Percentiles rank a stretch among this genome's conserved stretches.
Conservation (phyloP, 306 rosid species). For the cucumber (Cucumis sativus) region DNA sequence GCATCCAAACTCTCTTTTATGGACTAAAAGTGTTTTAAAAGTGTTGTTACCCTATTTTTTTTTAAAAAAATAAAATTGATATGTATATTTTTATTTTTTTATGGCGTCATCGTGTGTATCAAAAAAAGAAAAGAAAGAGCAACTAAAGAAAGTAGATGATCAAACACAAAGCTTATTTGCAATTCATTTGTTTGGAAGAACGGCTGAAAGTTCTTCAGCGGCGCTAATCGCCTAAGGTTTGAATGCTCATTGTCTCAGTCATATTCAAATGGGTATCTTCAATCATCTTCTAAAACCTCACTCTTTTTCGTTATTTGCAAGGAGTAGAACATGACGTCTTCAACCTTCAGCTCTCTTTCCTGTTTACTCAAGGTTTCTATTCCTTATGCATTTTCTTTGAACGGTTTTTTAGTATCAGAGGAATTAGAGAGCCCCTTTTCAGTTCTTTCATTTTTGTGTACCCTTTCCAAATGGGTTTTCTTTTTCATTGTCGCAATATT, state of each 20-base stretch:
- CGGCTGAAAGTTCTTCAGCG: too few relatives aligned
- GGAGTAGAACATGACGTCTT: not conserved
- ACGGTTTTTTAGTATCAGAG: not conserved
- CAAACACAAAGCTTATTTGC: too few relatives aligned
- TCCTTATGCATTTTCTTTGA: not conserved
- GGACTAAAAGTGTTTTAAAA: too few relatives aligned
- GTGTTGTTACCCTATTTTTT: too few relatives aligned
- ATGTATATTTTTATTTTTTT: too few relatives aligned
- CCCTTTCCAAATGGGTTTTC: not conserved
- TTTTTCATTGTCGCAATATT: not conserved
- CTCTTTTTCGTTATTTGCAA: not conserved
- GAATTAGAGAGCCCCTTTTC: not conserved
- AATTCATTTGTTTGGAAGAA: too few relatives aligned
- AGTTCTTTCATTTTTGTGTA: not conserved
- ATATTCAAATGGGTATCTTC: not conserved
- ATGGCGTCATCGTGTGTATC: too few relatives aligned
- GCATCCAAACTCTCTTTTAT: too few relatives aligned
- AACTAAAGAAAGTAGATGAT: too few relatives aligned
- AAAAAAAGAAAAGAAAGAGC: too few relatives aligned
- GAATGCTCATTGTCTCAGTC: not conserved
- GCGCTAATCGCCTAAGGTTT: too few relatives aligned
- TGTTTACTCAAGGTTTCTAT: conserved; percentile 3
- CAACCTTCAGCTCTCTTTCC: not conserved
- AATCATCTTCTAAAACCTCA: not conserved
- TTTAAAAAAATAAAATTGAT: too few relatives aligned